Percentiles rank a stretch among this genome's conserved stretches.
Conservation (phyloP, 257 asterid species). For the Fraxinus cuspidata region DNA sequence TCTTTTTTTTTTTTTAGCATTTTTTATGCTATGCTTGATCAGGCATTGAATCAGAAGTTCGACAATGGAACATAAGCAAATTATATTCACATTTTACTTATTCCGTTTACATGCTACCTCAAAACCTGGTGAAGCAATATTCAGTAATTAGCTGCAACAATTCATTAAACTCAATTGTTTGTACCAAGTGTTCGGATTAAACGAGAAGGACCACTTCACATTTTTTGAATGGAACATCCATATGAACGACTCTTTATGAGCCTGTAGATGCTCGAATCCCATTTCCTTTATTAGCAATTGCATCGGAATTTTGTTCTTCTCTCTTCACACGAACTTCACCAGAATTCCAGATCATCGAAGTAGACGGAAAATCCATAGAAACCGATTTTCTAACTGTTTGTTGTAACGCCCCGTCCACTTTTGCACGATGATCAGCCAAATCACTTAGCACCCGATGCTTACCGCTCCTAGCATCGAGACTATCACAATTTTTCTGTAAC, state of each 20-base stretch:
- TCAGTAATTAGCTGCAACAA: not conserved
- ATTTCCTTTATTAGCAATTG: too few relatives aligned
- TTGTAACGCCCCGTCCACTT: conserved; percentile 29
- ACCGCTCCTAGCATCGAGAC: not conserved
- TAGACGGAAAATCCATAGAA: conserved; percentile 53
- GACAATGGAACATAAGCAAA: not conserved
- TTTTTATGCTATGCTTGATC: too few relatives aligned
- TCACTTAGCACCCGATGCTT: conserved; percentile 46
- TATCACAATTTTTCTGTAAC: not conserved
- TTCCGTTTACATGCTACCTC: not conserved
- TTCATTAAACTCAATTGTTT: not conserved
- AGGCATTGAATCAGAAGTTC: too few relatives aligned
- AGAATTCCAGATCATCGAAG: conserved; percentile 24
- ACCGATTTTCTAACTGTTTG: conserved; percentile 51
- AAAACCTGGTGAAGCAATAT: not conserved
- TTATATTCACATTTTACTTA: not conserved
- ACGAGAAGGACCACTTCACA: conserved; percentile 65
- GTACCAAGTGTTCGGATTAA: conserved; percentile 31
- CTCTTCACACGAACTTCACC: conserved; percentile 2
- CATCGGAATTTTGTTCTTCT: conserved; percentile 24
- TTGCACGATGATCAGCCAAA: conserved; percentile 35
- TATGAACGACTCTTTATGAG: conserved; percentile 47
- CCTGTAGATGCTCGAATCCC: conserved; percentile 32
- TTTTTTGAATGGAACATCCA: conserved; percentile 40
- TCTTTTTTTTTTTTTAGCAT: too few relatives aligned